Evolutionary conservation across 2,329 filamentous ascomycete genomes (phyloP), one percentile per base, ranked within the genome.

Genomic region (Dryadomyces quercivorus): DNA sequence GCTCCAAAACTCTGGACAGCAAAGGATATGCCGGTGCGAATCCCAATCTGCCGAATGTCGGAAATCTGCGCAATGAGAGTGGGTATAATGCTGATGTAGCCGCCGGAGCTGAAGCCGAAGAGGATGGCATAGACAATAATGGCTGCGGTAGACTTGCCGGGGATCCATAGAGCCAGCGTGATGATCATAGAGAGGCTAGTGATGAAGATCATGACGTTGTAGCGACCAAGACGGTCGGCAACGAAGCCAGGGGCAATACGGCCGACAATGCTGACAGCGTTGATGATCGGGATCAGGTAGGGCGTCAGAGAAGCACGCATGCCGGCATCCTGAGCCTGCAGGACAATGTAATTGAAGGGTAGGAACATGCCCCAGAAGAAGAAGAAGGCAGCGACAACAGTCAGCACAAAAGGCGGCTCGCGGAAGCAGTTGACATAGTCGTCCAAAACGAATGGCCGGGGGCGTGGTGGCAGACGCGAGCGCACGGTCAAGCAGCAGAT

Each of bases 41-140:
- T 70, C 1, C 82, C 82, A 15, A 85, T 77, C 62, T 82, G 72
- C 2, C 74, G 69, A 53, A 82, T 73, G 50, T 81, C 77, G 1
- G 75, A 77, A 56, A 85, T 79, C 60, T 84, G 79, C 1, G 78
- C 79, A 7, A 85, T 67, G 8, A 81, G 67, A 0, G 78, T 71
- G 0, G 81, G 77, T 0, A 72, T 68, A 16, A 87, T 67, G 2
- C 76, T 76, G 50, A 85, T 76, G 60, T 80, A 84, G 3, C 77
- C 77, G 13, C 84, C 84, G 1, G 78, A 82, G 13, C 73, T 72
- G 64, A 87, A 85, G 6, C 84, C 84, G 59, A 82, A 87, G 1
- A 85, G 62, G 2, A 74, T 72, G 15, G 76, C 74, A 66, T 84
- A 87, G 16, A 78, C 69, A 51, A 86, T 74, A 40, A 81, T 76